Base-by-base conservation (phyloP, 2,329 filamentous ascomycete genomes). In the Chalaropsis thielavioides region DNA sequence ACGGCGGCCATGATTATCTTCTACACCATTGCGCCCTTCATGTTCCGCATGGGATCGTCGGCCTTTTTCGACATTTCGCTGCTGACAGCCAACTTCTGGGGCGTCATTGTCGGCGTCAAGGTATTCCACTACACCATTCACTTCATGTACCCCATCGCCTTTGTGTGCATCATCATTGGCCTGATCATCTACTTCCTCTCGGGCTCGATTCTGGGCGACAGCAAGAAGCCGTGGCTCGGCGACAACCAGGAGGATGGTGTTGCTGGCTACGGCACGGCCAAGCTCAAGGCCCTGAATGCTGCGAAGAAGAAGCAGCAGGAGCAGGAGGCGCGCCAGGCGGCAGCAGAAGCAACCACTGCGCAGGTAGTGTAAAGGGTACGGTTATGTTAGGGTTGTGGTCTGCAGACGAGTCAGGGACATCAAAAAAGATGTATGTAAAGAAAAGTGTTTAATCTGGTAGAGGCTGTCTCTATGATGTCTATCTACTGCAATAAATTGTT, bases 21-120 rank as follows among this genome's bases (percentile, higher is more conserved):
- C 77, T 99, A 99, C 79, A 85, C 86, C 7, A 79, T 94, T 2
- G 91, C 89, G 0, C 94, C 94, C 0, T 77, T 97, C 64, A 81
- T 99, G 68, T 86, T 97, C 76, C 89, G 94, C 69, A 88, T 97
- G 78, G 88, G 88, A 35, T 89, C 84, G 17, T 94, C 94, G 2
- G 92, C 92, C 22, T 96, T 99, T 77, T 95, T 96, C 79, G 95
- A 99, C 75, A 95, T 97, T 71, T 92, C 88, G 7, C 79, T 99
- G 69, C 80, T 99, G 67, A 97, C 94, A 1, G 90, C 86, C 70
- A 96, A 95, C 76, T 97, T 97, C 78, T 99, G 94, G 94, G 92
- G 91, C 69, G 88, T 95, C 68, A 88, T 95, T 69, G 92, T 99
- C 70, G 94, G 94, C 61, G 84, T 95, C 70, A 82, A 86, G 73